A percentile compares a stretch with the other conserved stretches of the same genome.
Evolutionary conservation across 148 eudicot species (phyloP).

Genomic region (Chenopodium formosanum): DNA sequence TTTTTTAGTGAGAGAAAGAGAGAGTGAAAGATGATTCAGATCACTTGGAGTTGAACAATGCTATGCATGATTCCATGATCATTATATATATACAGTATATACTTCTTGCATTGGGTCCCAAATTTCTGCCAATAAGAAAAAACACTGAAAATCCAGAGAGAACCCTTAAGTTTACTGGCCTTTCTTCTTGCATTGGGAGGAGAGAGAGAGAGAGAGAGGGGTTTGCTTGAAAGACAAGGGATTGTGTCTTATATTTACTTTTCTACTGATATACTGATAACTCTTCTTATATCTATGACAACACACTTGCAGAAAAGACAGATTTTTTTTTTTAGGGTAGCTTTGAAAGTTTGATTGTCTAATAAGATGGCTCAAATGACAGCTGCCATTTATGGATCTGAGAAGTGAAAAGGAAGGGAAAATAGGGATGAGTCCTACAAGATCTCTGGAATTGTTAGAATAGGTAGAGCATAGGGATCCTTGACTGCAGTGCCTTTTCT

Average conservation of each 20-base stretch:
- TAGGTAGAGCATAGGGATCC: constrained; percentile 9
- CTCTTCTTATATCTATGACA: constrained; percentile 31
- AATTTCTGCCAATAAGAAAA: constrained; percentile 5
- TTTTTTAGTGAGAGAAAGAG: background rate
- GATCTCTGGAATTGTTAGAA: constrained; percentile 23
- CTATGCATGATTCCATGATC: constrained; percentile 12
- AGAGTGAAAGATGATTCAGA: background rate
- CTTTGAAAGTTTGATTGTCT: background rate
- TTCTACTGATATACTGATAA: constrained; percentile 1
- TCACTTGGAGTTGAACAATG: constrained; percentile 8
- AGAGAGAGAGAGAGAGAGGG: constrained; percentile 5
- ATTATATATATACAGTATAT: constrained; percentile 3
- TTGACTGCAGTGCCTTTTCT: constrained; percentile 18
- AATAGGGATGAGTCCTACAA: constrained; percentile 18
- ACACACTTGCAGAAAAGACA: constrained; percentile 35
- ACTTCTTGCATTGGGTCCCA: background rate
- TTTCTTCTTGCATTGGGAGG: constrained; percentile 28
- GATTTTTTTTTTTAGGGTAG: background rate
- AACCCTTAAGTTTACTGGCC: constrained; percentile 25
- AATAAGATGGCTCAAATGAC: constrained; percentile 12
- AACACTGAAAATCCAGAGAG: constrained; percentile 22
- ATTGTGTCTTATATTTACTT: constrained; percentile 21
- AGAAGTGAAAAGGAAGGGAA: background rate
- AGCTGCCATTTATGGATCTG: constrained; percentile 27
- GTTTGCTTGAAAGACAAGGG: constrained; percentile 61